Evolutionary conservation across 768 basidiomycete species (phyloP).

Genomic region (Coprinellus aureogranulatus): DNA sequence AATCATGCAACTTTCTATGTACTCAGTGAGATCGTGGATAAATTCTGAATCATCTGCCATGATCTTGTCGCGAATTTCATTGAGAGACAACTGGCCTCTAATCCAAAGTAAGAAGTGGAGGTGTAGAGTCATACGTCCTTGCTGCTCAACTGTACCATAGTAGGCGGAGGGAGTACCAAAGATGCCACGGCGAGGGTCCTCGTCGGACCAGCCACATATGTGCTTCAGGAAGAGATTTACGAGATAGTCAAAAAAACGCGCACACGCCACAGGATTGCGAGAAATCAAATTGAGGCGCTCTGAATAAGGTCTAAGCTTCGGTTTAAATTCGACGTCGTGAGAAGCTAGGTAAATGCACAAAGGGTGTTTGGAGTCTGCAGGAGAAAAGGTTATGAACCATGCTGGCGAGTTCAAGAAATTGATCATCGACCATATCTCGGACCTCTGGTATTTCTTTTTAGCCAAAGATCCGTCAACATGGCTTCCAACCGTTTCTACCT

Average conservation of each 20-base stretch:
- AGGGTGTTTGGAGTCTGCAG: slow-evolving; percentile 24
- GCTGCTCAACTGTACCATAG: slow-evolving; percentile 28
- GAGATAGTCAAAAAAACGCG: slow-evolving; percentile 32
- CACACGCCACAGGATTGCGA: slow-evolving; percentile 30
- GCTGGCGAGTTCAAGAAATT: slow-evolving; percentile 19
- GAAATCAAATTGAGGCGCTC: neutral
- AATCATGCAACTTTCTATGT: neutral
- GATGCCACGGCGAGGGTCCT: slow-evolving; percentile 12
- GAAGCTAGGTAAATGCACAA: slow-evolving; percentile 23
- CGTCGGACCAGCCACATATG: slow-evolving; percentile 16
- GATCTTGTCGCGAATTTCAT: neutral
- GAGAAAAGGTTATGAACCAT: slow-evolving; percentile 32
- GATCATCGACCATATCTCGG: slow-evolving; percentile 32
- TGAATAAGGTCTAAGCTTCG: slow-evolving; percentile 1
- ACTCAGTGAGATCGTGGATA: neutral
- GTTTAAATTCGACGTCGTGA: slow-evolving; percentile 14
- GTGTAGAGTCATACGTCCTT: slow-evolving; percentile 31
- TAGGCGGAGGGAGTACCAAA: slow-evolving; percentile 27
- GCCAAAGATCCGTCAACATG: slow-evolving; percentile 24
- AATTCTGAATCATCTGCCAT: neutral
- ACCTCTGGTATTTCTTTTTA: slow-evolving; percentile 23
- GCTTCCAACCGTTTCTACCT: slow-evolving; percentile 25
- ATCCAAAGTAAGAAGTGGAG: slow-evolving; percentile 31
- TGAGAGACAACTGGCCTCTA: neutral
- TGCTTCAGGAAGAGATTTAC: slow-evolving; percentile 23